Evolutionary conservation across 139 green algal genomes (phyloP).

Genomic region (Closterium sp.): DNA sequence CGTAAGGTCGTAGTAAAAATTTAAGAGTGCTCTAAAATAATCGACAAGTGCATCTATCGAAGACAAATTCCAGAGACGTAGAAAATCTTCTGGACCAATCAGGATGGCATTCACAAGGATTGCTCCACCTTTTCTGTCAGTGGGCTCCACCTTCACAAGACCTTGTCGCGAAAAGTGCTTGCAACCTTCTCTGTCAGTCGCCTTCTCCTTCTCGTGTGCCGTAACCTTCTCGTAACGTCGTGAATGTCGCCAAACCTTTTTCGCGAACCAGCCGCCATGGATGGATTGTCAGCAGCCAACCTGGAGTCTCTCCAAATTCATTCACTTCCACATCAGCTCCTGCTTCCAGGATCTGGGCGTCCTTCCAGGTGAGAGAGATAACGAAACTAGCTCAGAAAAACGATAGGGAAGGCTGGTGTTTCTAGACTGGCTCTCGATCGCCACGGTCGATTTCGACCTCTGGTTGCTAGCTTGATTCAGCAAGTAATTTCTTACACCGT

Average conservation of each 20-base stretch:
- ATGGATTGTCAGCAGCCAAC: background rate
- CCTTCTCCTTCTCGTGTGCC: no score
- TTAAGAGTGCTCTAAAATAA: no score
- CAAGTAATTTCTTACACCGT: background rate
- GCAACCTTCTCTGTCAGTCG: no score
- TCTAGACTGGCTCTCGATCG: background rate
- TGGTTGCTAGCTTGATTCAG: background rate
- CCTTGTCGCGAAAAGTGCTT: background rate
- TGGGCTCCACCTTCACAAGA: background rate
- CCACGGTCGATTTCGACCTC: background rate
- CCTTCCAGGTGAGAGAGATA: no score
- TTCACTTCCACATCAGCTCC: background rate
- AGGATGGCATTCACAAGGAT: background rate
- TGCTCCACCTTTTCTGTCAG: background rate
- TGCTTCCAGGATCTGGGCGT: background rate
- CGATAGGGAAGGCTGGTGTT: background rate
- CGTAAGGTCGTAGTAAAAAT: no score
- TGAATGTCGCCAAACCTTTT: background rate
- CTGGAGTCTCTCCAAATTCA: background rate
- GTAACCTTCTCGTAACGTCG: no score
- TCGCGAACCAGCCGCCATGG: background rate
- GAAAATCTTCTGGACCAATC: background rate
- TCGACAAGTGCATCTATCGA: no score
- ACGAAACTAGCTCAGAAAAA: background rate
- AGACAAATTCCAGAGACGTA: background rate